These are phyloP conservation scores for Diaporthe velutina DNA, from an alignment of 2,329 filamentous ascomycete species.

Conservation along the genomic window DNA sequence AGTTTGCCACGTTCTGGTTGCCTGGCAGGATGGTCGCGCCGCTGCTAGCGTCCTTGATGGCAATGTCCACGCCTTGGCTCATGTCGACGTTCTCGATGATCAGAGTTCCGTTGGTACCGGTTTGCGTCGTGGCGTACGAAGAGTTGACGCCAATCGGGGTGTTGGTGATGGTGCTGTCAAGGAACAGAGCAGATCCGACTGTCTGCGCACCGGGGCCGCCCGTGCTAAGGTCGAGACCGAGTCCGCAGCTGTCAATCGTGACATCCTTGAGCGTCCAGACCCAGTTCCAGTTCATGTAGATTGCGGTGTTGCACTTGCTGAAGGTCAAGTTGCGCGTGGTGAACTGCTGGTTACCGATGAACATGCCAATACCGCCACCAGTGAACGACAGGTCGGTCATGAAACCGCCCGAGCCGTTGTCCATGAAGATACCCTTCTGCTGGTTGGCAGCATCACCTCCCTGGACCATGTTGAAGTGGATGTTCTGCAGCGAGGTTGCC, in stretches of 20 bases:
- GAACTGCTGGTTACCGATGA: slow-evolving; percentile 89
- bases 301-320: slow-evolving; percentile 84
- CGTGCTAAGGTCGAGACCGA: slow-evolving; percentile 84
- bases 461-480: slow-evolving; percentile 82
- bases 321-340: slow-evolving; percentile 87
- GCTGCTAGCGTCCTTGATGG: slow-evolving; percentile 72
- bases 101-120: slow-evolving; percentile 82
- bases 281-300: slow-evolving; percentile 96
- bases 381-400: slow-evolving; percentile 88
- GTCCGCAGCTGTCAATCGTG: slow-evolving; percentile 78
- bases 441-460: slow-evolving; percentile 74
- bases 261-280: slow-evolving; percentile 84
- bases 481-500: slow-evolving; percentile 84
- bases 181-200: slow-evolving; percentile 86
- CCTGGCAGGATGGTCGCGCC: slow-evolving; percentile 74
- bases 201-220: slow-evolving; percentile 73
- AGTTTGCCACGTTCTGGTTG: slow-evolving; percentile 77
- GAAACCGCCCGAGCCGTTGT: slow-evolving; percentile 87
- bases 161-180: slow-evolving; percentile 84
- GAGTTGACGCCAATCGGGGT: slow-evolving; percentile 84
- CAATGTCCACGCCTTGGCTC: slow-evolving; percentile 72
- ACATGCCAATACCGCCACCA: slow-evolving; percentile 82
- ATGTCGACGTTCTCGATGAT: slow-evolving; percentile 94
- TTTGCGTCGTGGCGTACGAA: slow-evolving; percentile 73
- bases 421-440: slow-evolving; percentile 86